These are phyloP conservation scores for Melampsora abietis-canadensis DNA, from an alignment of 1,284 basidiomycete genomes.

Conservation along the genomic window DNA sequence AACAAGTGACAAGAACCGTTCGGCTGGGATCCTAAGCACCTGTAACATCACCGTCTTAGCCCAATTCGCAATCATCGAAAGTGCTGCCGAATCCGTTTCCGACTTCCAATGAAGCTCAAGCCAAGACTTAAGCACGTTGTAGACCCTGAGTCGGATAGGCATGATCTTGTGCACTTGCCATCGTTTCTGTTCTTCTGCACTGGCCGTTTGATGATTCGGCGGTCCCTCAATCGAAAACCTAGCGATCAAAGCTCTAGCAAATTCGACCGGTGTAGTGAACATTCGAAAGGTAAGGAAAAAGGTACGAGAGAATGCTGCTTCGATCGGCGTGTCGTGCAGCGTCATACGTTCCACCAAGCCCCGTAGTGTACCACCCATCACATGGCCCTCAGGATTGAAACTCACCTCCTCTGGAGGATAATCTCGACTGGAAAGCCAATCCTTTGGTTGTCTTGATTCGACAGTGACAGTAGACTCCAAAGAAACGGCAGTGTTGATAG, in stretches of 20 bases:
- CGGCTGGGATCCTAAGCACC: constrained; percentile 66
- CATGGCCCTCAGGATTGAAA: constrained; percentile 81
- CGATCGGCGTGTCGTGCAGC: constrained; percentile 83
- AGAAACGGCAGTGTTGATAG: too few species aligned
- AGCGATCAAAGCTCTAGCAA: constrained; percentile 71
- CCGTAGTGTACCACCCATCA: constrained; percentile 83
- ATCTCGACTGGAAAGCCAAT: constrained; percentile 57
- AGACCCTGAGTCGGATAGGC: constrained; percentile 81
- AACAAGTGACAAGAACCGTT: constrained; percentile 71
- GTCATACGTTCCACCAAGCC: constrained; percentile 93
- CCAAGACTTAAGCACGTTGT: constrained; percentile 90
- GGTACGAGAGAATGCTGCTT: constrained; percentile 75
- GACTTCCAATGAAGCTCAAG: constrained; percentile 83
- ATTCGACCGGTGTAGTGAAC: constrained; percentile 73
- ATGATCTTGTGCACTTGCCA: constrained; percentile 72
- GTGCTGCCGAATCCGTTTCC: constrained; percentile 54
- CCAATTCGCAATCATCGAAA: constrained; percentile 65
- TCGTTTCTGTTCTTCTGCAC: constrained; percentile 46
- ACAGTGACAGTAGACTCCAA: too few species aligned
- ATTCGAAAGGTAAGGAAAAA: constrained; percentile 97
- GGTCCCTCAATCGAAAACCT: constrained; percentile 68
- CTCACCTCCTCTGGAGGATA: constrained; percentile 76
- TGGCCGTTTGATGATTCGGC: constrained; percentile 45
- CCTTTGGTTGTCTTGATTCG: too few species aligned
- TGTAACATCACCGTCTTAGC: constrained; percentile 62